These are phyloP conservation scores for Teunomyces pallodes DNA, from an alignment of 805 yeast species.

Conservation along the genomic window DNA sequence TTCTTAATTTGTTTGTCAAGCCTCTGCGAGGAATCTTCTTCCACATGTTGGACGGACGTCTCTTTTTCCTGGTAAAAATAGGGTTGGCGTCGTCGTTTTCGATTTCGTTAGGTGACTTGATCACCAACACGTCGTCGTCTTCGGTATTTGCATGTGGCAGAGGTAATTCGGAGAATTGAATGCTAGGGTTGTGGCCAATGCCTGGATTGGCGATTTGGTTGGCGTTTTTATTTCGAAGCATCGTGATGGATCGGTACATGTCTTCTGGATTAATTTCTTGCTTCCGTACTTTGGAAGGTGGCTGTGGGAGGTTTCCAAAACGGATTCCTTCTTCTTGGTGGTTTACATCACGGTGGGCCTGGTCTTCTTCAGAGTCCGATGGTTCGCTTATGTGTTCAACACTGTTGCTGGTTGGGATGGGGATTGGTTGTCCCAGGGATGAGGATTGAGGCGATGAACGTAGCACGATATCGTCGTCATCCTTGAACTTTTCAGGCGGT, in stretches of 20 bases:
- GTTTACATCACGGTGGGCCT: background rate
- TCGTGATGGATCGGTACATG: slow-evolving; percentile 77
- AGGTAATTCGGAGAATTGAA: slow-evolving; percentile 7
- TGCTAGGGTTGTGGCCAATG: slow-evolving; percentile 4
- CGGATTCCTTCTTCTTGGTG: slow-evolving; percentile 38
- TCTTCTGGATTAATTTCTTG: slow-evolving; percentile 68
- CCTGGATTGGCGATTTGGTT: slow-evolving; percentile 22
- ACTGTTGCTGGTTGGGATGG: slow-evolving; percentile 9
- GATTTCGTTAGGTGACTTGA: slow-evolving; percentile 75
- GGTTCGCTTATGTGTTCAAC: slow-evolving; percentile 42
- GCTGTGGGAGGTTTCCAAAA: slow-evolving; percentile 61
- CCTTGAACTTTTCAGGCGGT: background rate
- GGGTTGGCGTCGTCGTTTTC: slow-evolving; percentile 37
- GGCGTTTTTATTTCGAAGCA: slow-evolving; percentile 57
- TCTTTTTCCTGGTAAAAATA: slow-evolving; percentile 30
- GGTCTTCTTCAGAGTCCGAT: slow-evolving; percentile 22
- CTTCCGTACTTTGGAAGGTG: slow-evolving; percentile 39
- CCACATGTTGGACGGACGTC: slow-evolving; percentile 15
- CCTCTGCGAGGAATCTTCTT: slow-evolving; percentile 5
- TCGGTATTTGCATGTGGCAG: slow-evolving; percentile 32
- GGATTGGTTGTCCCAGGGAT: slow-evolving; percentile 5
- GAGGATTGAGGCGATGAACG: slow-evolving; percentile 15
- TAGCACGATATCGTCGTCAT: slow-evolving; percentile 4
- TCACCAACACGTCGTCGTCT: slow-evolving; percentile 75
- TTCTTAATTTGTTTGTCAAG: slow-evolving; percentile 16